Base-by-base conservation (phyloP, 257 asterid species). In the Gentiana dahurica region DNA sequence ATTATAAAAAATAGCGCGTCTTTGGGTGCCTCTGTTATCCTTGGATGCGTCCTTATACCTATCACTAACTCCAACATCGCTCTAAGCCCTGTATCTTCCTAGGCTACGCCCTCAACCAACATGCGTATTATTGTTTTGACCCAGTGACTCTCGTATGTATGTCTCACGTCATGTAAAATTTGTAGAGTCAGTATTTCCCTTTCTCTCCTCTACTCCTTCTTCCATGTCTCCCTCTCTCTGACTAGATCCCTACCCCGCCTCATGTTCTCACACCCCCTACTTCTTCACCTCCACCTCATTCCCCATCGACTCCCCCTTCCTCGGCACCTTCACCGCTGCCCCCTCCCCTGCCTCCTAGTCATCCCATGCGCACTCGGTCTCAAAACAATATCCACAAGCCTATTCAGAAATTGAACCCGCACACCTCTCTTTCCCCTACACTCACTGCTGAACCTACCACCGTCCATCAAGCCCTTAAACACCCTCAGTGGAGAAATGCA, bases 21-120 rank as follows among this genome's bases (percentile, higher is more conserved):
- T 52, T 61, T 61, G 67, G 60, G 4, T 63, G 67, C 13, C 43
- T 63, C 5, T 53, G 61, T 7, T 63, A 54, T 43, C 60, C 58
- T 0, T 53, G 61, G 54, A 36, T 54, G 4, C 54, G 45, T 1
- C 61, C 55, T 2, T 63, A 53, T 34, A 3, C 61, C 24, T 1
- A 9, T 0, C 36, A 53, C 43, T 54, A 63, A 53, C 13, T 63
- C 5, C 41, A 12, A 4, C 34, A 45, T 5, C 7, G 13, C 4
- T 63, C 67, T 2, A 33, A 2, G 8, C 61, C 67, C 7, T 63
- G 54, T 47, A 32, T 63, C 8, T 63, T 53, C 45, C 12, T 63
- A 1, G 60, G 67, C n/a, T 54, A 53, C 36, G 53, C 53, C 3
- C 1, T 36, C 1, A 53, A 15, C 3, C 66, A 62, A 51, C 38